Conservation (phyloP, 2,329 filamentous ascomycete genomes). For the Huntiella decipiens region DNA sequence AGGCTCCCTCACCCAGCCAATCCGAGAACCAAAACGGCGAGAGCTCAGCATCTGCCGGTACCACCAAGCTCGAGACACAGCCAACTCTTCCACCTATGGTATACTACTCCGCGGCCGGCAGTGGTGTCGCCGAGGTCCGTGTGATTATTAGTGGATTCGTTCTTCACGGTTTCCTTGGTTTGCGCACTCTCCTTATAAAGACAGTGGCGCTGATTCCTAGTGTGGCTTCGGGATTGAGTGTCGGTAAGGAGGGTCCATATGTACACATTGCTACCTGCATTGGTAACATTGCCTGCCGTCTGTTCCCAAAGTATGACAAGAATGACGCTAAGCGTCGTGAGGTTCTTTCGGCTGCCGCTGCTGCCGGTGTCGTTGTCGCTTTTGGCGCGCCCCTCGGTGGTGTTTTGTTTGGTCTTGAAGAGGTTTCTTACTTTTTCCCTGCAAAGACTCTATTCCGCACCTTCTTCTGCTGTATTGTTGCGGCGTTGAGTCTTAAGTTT, state of each 20-base stretch:
- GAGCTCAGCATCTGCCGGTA: slow-evolving; percentile 12
- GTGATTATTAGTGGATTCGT: slow-evolving; percentile 98
- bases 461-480: slow-evolving; percentile 94
- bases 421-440: slow-evolving; percentile 94
- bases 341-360: slow-evolving; percentile 79
- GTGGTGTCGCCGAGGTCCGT: slow-evolving; percentile 89
- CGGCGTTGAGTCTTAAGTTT: slow-evolving; percentile 81
- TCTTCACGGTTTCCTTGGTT: slow-evolving; percentile 79
- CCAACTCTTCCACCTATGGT: slow-evolving; percentile 47
- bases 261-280: slow-evolving; percentile 95
- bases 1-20: slow-evolving; percentile 22
- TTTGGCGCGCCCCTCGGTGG: slow-evolving; percentile 79
- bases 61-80: slow-evolving; percentile 21
- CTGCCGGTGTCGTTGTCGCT: slow-evolving; percentile 80
- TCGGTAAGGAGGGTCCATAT: slow-evolving; percentile 88
- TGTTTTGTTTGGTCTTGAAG: slow-evolving; percentile 82
- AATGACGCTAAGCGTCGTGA: slow-evolving; percentile 92
- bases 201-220: slow-evolving; percentile 66
- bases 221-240: slow-evolving; percentile 76
- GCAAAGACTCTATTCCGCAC: slow-evolving; percentile 93
- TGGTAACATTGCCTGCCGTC: slow-evolving; percentile 80
- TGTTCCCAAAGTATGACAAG: slow-evolving; percentile 85
- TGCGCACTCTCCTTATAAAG: slow-evolving; percentile 75
- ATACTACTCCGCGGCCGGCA: slow-evolving; percentile 90
- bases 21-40: slow-evolving; percentile 20